These are phyloP conservation scores for Diaporthe citriasiana DNA, from an alignment of 2,329 filamentous ascomycete species.

Conservation along the genomic window DNA sequence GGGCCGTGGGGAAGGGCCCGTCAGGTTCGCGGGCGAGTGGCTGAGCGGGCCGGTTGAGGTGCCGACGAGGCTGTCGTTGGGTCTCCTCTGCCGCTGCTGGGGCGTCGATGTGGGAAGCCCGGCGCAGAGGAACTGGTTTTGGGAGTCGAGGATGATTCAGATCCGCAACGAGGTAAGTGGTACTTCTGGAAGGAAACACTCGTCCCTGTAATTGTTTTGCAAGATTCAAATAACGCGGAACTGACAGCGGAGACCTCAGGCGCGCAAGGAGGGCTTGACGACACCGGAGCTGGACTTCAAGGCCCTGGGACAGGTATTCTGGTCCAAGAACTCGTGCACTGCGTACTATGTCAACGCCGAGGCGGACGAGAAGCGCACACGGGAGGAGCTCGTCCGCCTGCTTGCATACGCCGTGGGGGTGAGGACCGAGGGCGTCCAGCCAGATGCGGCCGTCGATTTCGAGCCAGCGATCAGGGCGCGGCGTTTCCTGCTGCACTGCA, in stretches of 20 bases:
- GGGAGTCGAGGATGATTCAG: background rate
- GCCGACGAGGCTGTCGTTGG: slow-evolving; percentile 1
- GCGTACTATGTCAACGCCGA: slow-evolving; percentile 6
- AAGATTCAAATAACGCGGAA: background rate
- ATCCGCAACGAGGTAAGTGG: background rate
- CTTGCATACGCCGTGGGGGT: slow-evolving; percentile 14
- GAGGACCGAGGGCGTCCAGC: background rate
- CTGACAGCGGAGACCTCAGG: background rate
- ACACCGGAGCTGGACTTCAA: background rate
- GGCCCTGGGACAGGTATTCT: background rate
- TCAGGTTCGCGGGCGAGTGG: background rate
- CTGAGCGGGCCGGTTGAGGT: background rate
- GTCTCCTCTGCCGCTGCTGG: background rate
- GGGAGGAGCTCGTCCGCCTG: background rate
- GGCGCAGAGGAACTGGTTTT: too few relatives aligned
- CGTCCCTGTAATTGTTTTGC: background rate
- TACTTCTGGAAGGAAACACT: background rate
- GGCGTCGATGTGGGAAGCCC: background rate
- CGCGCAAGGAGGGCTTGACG: background rate
- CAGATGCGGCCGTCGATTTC: background rate
- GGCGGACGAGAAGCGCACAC: background rate
- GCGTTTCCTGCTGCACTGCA: slow-evolving; percentile 6
- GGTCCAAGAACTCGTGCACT: slow-evolving; percentile 6
- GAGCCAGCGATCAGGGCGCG: background rate
- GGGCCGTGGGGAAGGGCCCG: background rate